Percentiles rank a stretch among this genome's conserved stretches.
Evolutionary conservation across 768 basidiomycete genomes (phyloP).

Genomic region (Exidia glandulosa): DNA sequence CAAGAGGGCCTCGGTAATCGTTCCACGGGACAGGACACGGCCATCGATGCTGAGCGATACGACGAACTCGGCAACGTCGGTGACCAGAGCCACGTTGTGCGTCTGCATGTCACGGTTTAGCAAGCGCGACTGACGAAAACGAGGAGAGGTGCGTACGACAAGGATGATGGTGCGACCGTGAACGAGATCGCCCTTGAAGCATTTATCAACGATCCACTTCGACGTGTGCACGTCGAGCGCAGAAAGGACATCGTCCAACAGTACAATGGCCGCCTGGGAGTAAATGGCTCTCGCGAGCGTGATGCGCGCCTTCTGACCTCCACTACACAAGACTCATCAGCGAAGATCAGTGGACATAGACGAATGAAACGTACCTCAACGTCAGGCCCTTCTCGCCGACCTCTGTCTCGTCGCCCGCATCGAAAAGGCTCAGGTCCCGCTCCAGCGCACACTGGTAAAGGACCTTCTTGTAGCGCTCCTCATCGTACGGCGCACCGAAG

Average conservation of each 20-base stretch:
- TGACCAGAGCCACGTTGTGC: conserved; percentile 42
- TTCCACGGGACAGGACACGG: conserved; percentile 35
- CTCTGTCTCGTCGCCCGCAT: conserved; percentile 57
- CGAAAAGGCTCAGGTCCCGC: conserved; percentile 36
- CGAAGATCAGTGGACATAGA: background rate
- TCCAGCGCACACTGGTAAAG: conserved; percentile 29
- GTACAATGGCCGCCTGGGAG: conserved; percentile 18
- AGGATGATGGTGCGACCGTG: too few relatives aligned
- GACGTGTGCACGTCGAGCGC: too few relatives aligned
- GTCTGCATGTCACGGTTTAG: too few relatives aligned
- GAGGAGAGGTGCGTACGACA: too few relatives aligned
- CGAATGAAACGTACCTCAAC: conserved; percentile 26
- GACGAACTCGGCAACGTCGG: conserved; percentile 43
- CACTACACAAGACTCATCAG: conserved; percentile 17
- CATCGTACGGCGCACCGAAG: conserved; percentile 32
- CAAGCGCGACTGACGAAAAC: too few relatives aligned
- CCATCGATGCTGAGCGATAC: conserved; percentile 47
- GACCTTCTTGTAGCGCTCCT: conserved; percentile 31
- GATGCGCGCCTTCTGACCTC: conserved; percentile 44
- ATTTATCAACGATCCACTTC: background rate
- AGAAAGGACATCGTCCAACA: conserved; percentile 28
- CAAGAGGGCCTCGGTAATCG: conserved; percentile 35
- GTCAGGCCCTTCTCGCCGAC: conserved; percentile 64
- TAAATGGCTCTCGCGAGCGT: conserved; percentile 28
- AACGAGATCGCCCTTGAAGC: too few relatives aligned